Evolutionary conservation across 495 filamentous ascomycete species (phyloP), one percentile per base, ranked within the genome.

Genomic region (Aspergillus incahuasiensis): DNA sequence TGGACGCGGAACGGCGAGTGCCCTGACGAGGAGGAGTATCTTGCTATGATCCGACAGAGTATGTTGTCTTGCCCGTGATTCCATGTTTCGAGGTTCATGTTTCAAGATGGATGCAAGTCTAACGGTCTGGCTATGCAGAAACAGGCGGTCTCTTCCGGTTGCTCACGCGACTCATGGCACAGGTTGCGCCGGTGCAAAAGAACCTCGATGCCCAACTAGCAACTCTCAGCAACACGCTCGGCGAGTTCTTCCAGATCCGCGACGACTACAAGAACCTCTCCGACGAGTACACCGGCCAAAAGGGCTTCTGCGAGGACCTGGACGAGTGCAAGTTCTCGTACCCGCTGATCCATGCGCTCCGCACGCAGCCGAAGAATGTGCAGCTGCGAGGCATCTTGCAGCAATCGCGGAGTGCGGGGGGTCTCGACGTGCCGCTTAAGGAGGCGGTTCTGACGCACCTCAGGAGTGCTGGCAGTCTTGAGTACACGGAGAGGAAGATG

Each of bases 251-350:
- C 54, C 73, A 76, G 22, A 69, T 70, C 18, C 63, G 73, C 11
- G 70, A 76, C 54, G 73, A 74, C 46, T 72, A 74, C 51, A 65
- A 64, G 54, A 75, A 75, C 51, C 63, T 73, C 0, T 57, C 48
- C 8, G 55, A 58, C n/a, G 24, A 60, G 56, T 71, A 69, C 44
- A 60, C 59, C 8, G 52, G 43, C 15, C 59, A 68, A 46, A 73
- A 74, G 54, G 69, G 72, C n/a, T 71, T 73, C 50, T 64, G 59
- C 34, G 71, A 71, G 56, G 69, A 73, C 52, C 65, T 75, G 12
- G 68, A 69, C 46, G 68, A 75, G 57, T 68, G 69, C 6, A 75
- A 75, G 56, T 67, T 61, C 58, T 70, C 68, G 1, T 64, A 69
- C 41, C 64, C 69, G 1, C 55, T 75, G 16, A 63, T 75, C 47